Base-by-base conservation (phyloP, 2,329 filamentous ascomycete species). In the Pezicula carpinea region DNA sequence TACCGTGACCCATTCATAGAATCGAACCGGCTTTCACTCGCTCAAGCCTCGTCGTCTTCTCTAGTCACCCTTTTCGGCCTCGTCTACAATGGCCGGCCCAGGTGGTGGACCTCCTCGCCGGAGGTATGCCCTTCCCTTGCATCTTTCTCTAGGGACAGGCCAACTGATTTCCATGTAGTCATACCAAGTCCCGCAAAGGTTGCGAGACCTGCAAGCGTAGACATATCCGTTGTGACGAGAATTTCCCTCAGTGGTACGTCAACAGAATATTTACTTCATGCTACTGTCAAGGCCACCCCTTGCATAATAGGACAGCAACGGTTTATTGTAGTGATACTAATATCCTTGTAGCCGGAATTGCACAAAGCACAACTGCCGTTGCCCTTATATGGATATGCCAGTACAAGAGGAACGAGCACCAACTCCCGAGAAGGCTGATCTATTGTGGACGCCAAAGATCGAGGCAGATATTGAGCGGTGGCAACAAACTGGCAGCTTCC, bases 121-220 rank as follows among this genome's bases (percentile, higher is more conserved):
- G 69, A 83, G 76, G 77, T 79, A 66, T 57, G 73, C 69, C 49
- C 31, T 26, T 15, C 32, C 23, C 26, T 23, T 15, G 19, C 36
- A 13, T 22, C 6, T 39, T 18, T 39, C 8, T 26, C 39, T 38
- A 18, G 15, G 15, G 8, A 17, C 15, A 31, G 36, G 15, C 11
- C 44, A 23, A 53, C 57, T 62, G 32, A 64, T 48, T 44, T 19
- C 21, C 17, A 17, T 50, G 18, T 66, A 96, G 92, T 75, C 93
- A 99, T 75, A 99, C 93, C 66, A 99, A 99, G 76, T 97, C 92
- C 62, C 85, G 93, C 65, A 97, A 96, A 73, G 93, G 93, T 54
- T 99, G 93, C 78, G 92, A 95, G 63, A 96, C 90, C 53, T 99
- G 93, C 80, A 99, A 99, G 72, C 85, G 87, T 66, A 83, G 93